A percentile compares a stretch with the other conserved stretches of the same genome.
Conservation (phyloP, 1,139 yeast genomes). For the Debaryomyces psychrophilus region DNA sequence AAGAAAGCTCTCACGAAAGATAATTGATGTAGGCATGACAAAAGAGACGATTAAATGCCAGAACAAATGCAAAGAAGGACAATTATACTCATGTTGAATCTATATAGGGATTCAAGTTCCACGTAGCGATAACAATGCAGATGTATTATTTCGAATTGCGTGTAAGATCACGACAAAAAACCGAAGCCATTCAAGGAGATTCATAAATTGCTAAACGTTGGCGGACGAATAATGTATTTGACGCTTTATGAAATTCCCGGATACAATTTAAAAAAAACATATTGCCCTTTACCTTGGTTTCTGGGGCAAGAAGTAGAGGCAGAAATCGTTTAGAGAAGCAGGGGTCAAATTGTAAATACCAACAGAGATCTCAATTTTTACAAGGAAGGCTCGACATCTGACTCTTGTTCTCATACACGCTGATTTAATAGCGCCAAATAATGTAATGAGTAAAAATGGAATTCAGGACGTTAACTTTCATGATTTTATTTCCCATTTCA, state of each 20-base stretch:
- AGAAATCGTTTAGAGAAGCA: slow-evolving; percentile 4
- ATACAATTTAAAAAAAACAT: not conserved
- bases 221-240: not conserved
- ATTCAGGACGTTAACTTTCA: slow-evolving; percentile 1
- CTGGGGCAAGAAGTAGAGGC: slow-evolving; percentile 4
- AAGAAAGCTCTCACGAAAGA: slow-evolving; percentile 2
- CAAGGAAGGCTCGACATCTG: not conserved
- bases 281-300: not conserved
- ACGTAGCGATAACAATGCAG: not conserved
- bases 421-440: too few relatives aligned
- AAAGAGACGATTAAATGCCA: slow-evolving; percentile 2
- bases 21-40: not conserved
- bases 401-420: not conserved
- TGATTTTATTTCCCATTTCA: slow-evolving; percentile 1
- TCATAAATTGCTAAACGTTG: not conserved
- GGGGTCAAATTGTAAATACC: not conserved
- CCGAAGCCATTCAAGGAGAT: not conserved
- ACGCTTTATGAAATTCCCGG: not conserved
- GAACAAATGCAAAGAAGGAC: not conserved
- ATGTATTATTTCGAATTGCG: slow-evolving; percentile 4
- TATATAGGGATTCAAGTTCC: not conserved
- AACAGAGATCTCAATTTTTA: slow-evolving; percentile 6
- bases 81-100: slow-evolving; percentile 1
- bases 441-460: not conserved
- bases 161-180: not conserved